phyloP scores from a whole-genome alignment of 2,329 filamentous ascomycete species.

The Aspergillus neotritici region DNA sequence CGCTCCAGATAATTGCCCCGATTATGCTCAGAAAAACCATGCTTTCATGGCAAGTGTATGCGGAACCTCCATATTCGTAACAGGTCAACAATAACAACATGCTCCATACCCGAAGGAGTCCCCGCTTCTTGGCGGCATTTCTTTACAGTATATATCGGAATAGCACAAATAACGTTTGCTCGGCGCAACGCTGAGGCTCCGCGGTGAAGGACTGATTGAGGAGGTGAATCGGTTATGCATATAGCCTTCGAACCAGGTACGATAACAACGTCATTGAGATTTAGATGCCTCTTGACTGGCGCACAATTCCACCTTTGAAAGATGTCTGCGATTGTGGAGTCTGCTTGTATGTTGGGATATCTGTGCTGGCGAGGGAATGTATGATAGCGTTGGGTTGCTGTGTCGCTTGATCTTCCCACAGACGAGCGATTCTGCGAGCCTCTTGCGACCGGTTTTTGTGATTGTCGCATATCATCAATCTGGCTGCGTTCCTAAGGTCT shows the following conservation, averaged over 20 bases:
- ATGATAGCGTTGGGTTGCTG: constrained; percentile 1
- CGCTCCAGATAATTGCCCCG: background rate
- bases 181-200: background rate
- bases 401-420: constrained; percentile 3
- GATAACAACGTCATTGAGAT: constrained; percentile 2
- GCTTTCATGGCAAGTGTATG: background rate
- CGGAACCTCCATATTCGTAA: constrained; percentile 1
- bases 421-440: background rate
- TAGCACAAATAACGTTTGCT: background rate
- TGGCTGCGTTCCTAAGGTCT: constrained; percentile 5
- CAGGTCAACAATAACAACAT: constrained; percentile 1
- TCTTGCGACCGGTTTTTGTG: constrained; percentile 2
- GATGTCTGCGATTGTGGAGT: background rate
- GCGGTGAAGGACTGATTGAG: no score
- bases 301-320: background rate
- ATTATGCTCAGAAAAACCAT: background rate
- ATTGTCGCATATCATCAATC: constrained; percentile 4
- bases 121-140: background rate
- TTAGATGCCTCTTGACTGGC: constrained; percentile 1
- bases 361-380: background rate
- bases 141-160: background rate
- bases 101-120: background rate
- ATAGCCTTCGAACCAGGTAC: background rate
- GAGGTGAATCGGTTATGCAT: constrained; percentile 2
- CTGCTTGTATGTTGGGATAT: constrained; percentile 3